These are phyloP conservation scores for Cladosporium cucumerinum DNA, from an alignment of 2,329 filamentous ascomycete genomes.

Conservation along the genomic window DNA sequence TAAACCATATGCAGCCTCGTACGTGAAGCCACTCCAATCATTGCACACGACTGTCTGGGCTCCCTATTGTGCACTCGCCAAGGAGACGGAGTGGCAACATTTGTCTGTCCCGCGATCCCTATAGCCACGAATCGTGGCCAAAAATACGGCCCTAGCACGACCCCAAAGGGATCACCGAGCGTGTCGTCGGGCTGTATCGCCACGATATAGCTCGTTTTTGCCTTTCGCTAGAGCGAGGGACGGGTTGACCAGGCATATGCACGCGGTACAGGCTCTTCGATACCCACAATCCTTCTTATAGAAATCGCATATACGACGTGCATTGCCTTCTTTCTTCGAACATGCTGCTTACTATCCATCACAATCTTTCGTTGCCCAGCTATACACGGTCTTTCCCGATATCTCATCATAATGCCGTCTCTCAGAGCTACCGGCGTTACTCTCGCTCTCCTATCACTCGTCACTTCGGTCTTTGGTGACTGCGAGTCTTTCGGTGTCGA, in stretches of 20 bases:
- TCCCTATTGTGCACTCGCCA: neutral
- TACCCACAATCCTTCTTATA: neutral
- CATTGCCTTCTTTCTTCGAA: neutral
- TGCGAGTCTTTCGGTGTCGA: slow-evolving; percentile 37
- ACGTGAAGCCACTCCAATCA: neutral
- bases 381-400: neutral
- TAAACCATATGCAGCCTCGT: neutral
- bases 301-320: slow-evolving; percentile 6
- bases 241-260: slow-evolving; percentile 4
- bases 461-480: slow-evolving; percentile 11
- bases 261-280: neutral
- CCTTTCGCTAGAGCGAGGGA: slow-evolving; percentile 14
- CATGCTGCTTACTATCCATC: neutral
- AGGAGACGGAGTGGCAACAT: neutral
- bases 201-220: slow-evolving; percentile 7
- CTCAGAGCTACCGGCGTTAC: slow-evolving; percentile 13
- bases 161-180: slow-evolving; percentile 5
- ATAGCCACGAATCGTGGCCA: slow-evolving; percentile 10
- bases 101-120: neutral
- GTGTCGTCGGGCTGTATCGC: slow-evolving; percentile 11
- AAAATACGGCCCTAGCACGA: neutral
- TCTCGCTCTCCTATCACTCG: slow-evolving; percentile 18
- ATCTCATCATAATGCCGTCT: slow-evolving; percentile 16
- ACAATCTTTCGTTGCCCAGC: neutral
- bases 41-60: neutral